A percentile compares a stretch with the other conserved stretches of the same genome.
These are phyloP conservation scores for Coemansia sp. DNA, from an alignment of 371 early-diverging fungal genomes.

Conservation along the genomic window DNA sequence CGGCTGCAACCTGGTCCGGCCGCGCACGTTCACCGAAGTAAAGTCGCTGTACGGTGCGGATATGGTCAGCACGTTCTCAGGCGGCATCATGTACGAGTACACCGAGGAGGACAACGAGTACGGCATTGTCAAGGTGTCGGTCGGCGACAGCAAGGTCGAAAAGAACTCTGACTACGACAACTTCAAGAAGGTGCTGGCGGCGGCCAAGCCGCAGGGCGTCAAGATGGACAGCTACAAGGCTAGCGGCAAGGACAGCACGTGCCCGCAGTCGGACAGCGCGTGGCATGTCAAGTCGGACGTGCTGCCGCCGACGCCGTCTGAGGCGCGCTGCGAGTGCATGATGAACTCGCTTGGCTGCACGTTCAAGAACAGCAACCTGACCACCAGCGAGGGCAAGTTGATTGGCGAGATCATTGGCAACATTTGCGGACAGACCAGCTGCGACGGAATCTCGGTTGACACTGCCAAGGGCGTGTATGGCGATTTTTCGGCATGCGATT, in stretches of 20 bases:
- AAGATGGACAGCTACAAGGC: slow-evolving; percentile 54
- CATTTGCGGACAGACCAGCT: slow-evolving; percentile 48
- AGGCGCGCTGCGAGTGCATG: slow-evolving; percentile 69
- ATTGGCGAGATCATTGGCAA: slow-evolving; percentile 32
- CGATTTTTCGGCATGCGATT: slow-evolving; percentile 34
- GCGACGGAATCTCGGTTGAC: slow-evolving; percentile 43
- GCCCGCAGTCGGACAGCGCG: slow-evolving; percentile 56
- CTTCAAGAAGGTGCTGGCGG: slow-evolving; percentile 40
- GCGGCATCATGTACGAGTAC: slow-evolving; percentile 81
- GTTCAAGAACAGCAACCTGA: slow-evolving; percentile 21
- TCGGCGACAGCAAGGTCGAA: slow-evolving; percentile 26
- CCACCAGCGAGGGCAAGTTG: slow-evolving; percentile 28
- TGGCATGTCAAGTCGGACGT: slow-evolving; percentile 60
- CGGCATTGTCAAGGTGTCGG: slow-evolving; percentile 63
- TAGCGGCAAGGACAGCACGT: slow-evolving; percentile 52
- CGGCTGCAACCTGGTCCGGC: slow-evolving; percentile 52
- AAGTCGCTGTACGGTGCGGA: slow-evolving; percentile 65
- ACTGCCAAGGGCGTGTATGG: slow-evolving; percentile 45
- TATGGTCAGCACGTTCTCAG: slow-evolving; percentile 69
- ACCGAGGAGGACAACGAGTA: slow-evolving; percentile 76
- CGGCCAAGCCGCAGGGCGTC: slow-evolving; percentile 37
- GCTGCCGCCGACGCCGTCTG: slow-evolving; percentile 71
- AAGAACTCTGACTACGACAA: slow-evolving; percentile 44
- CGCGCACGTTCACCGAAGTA: slow-evolving; percentile 52
- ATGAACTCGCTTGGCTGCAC: slow-evolving; percentile 60